Evolutionary conservation across 768 basidiomycete genomes (phyloP).

Genomic region (Suillus ampliporus): DNA sequence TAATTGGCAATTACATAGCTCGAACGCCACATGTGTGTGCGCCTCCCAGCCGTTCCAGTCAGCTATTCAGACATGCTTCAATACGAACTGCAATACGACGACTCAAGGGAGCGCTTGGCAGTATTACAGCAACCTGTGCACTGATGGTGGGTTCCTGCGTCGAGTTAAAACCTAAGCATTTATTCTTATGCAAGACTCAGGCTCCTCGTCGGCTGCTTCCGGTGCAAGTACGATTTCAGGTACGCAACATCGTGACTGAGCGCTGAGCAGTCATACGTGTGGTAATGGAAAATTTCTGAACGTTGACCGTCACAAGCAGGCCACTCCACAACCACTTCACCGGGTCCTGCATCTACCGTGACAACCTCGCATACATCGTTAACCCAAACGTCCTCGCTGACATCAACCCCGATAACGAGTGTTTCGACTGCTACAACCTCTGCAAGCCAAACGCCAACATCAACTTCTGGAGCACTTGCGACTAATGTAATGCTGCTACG

Average conservation of each 20-base stretch:
- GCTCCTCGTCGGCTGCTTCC: background rate
- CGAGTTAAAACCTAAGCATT: background rate
- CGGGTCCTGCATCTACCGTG: background rate
- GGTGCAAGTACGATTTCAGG: conserved; percentile 1
- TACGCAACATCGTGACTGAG: background rate
- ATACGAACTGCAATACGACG: background rate
- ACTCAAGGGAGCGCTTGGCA: background rate
- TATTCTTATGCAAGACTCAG: background rate
- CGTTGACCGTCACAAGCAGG: background rate
- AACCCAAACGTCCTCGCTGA: conserved; percentile 1
- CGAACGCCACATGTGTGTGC: conserved; percentile 3
- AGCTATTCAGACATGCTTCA: conserved; percentile 4
- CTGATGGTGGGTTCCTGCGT: background rate
- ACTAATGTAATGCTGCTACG: background rate
- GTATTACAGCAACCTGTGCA: conserved; percentile 6
- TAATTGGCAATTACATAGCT: background rate
- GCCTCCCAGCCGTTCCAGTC: background rate
- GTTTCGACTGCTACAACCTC: conserved; percentile 6
- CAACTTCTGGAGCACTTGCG: conserved; percentile 7
- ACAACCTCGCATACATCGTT: background rate
- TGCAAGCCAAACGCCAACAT: conserved; percentile 3
- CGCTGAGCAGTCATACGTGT: background rate
- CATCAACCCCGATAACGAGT: background rate
- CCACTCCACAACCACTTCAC: background rate
- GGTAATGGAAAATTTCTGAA: background rate